Base-by-base conservation (phyloP, 1,284 basidiomycete genomes). In the Pyrrhoderma noxium region DNA sequence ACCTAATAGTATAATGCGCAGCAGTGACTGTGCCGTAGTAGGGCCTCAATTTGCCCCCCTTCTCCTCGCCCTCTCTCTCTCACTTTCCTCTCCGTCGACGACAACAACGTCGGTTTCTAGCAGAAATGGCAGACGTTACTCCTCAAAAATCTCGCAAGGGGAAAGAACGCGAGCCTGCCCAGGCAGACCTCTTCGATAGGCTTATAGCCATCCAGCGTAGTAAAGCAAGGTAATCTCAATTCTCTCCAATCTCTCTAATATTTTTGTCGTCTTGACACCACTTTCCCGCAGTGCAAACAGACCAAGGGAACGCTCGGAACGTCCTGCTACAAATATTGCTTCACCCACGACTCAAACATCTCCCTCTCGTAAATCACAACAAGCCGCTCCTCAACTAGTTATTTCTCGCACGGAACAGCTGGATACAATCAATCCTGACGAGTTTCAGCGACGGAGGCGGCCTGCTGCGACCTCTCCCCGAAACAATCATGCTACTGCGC, bases 361-460 rank as follows among this genome's bases (percentile, higher is more conserved):
- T 59, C 60, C 57, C 57, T 57, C 40, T 56, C 61, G 58, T 63
- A 56, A 56, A 45, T 64, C 71, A 53, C 62, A 71, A 52, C 54
- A 64, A 23, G 60, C 61, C 16, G 61, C 64, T 1, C 57, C 68
- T 27, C 65, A 73, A 49, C 57, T 67, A 43, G 56, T 71, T 18
- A 64, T 69, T 27, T 66, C 69, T 36, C 64, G 64, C 22, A 63
- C 65, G 45, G 57, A 66, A 56, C 76, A 80, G 41, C 74, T 79
- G 8, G 79, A 81, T 61, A 71, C 76, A 8, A 31, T 31, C 11
- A 31, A 5, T 31, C 38, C 40, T 37, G 85, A 84, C 59, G 82
- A 84, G 42, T 87, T 87, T 61, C 80, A 77, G 25, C 76, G 85
- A 19, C 72, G 76, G 35, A 74, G 87, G 59, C 81, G 76, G 62